These are phyloP conservation scores for Penicillium herquei DNA, from an alignment of 495 filamentous ascomycete species.

Conservation along the genomic window DNA sequence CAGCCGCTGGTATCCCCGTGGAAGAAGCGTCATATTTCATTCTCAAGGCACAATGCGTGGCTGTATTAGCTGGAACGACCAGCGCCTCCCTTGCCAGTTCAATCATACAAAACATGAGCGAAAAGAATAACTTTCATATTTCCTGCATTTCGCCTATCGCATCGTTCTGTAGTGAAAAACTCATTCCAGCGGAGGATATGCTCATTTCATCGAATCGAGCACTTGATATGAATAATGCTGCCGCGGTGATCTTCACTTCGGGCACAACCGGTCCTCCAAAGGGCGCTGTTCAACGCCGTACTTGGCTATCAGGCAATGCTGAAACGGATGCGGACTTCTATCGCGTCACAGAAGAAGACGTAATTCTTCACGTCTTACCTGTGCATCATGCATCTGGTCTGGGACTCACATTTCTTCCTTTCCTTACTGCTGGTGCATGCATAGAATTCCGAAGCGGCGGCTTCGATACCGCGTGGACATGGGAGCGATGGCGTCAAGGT, in stretches of 20 bases:
- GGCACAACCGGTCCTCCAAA: constrained; percentile 49
- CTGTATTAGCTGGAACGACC: constrained; percentile 19
- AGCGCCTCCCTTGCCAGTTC: constrained; percentile 17
- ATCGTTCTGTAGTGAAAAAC: constrained; percentile 15
- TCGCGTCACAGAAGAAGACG: constrained; percentile 24
- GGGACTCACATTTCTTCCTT: constrained; percentile 46
- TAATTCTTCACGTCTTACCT: constrained; percentile 40
- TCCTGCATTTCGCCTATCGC: constrained; percentile 21
- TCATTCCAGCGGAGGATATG: constrained; percentile 9
- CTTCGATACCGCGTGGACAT: constrained; percentile 48
- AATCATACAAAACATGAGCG: constrained; percentile 11
- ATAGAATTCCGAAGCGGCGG: constrained; percentile 48
- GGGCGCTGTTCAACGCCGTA: constrained; percentile 38
- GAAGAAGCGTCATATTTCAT: constrained; percentile 47
- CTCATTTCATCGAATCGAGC: constrained; percentile 25
- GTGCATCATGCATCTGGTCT: constrained; percentile 51
- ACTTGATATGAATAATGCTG: constrained; percentile 27
- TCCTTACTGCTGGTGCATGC: constrained; percentile 38
- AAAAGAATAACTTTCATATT: constrained; percentile 16
- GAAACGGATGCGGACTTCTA: constrained; percentile 30
- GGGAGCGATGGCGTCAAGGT: constrained; percentile 46
- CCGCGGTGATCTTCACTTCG: constrained; percentile 41
- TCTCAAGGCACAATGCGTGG: constrained; percentile 27
- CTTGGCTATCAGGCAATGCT: constrained; percentile 25
- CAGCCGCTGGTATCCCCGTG: constrained; percentile 28